A percentile compares a stretch with the other conserved stretches of the same genome.
Evolutionary conservation across 305 asterid genomes (phyloP).

Genomic region (Rubia peregrina): DNA sequence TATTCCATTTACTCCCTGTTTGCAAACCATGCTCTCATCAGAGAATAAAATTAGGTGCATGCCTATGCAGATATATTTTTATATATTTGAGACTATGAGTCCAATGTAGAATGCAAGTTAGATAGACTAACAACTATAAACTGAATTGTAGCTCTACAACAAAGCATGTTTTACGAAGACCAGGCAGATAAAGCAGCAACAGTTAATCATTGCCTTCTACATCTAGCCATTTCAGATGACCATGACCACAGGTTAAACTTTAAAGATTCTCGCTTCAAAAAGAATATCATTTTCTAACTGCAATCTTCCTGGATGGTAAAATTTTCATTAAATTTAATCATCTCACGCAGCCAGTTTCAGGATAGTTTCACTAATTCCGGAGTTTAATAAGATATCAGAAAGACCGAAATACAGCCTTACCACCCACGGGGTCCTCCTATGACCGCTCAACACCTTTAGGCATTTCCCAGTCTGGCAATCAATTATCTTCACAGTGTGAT

Average conservation of each 20-base stretch:
- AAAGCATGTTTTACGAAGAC: not conserved
- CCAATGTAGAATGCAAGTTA: not conserved
- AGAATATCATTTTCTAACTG: not conserved
- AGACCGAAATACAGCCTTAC: conserved; percentile 43
- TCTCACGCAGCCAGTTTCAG: not conserved
- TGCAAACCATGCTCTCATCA: not conserved
- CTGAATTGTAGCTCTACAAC: not conserved
- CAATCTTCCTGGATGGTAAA: not conserved
- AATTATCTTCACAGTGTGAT: conserved; percentile 92
- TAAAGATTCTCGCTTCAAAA: not conserved
- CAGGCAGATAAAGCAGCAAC: not conserved
- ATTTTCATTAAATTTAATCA: not conserved
- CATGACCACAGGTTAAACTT: not conserved
- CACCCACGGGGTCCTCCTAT: conserved; percentile 99
- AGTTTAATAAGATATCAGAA: not conserved
- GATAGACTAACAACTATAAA: not conserved
- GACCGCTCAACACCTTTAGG: conserved; percentile 91
- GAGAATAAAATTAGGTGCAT: not conserved
- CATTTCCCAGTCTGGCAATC: conserved; percentile 86
- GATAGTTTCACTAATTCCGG: not conserved
- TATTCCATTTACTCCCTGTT: not conserved
- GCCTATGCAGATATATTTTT: not conserved
- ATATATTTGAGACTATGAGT: not conserved
- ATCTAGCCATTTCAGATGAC: not conserved
- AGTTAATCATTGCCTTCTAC: not conserved